These are phyloP conservation scores for Candolleomyces efflorescens DNA, from an alignment of 768 basidiomycete species.

Conservation along the genomic window DNA sequence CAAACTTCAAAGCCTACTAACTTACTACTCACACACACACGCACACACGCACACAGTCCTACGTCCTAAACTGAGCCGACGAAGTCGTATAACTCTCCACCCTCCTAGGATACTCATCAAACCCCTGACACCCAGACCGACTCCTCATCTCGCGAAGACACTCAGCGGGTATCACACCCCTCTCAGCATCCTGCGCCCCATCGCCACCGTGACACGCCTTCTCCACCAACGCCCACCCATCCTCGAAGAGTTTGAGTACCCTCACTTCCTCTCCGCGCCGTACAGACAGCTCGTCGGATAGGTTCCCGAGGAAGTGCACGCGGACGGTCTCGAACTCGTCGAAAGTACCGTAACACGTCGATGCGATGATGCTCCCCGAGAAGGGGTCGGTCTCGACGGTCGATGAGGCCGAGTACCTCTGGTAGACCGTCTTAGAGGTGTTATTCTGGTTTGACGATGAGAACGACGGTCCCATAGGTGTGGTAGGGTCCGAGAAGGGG, in stretches of 20 bases:
- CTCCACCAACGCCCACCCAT: constrained; percentile 68
- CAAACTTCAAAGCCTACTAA: too few species aligned
- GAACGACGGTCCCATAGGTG: not conserved
- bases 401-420: not conserved
- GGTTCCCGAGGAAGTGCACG: constrained; percentile 52
- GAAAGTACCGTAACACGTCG: constrained; percentile 21
- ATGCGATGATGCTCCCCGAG: constrained; percentile 5
- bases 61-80: not conserved
- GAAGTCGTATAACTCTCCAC: not conserved
- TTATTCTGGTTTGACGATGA: not conserved
- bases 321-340: constrained; percentile 44
- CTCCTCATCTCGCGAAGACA: constrained; percentile 45
- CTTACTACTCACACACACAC: too few species aligned
- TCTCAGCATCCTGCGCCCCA: constrained; percentile 8
- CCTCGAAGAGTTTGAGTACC: constrained; percentile 54
- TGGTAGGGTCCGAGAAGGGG: constrained; percentile 1
- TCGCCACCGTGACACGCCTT: constrained; percentile 25
- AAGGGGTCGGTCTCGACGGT: constrained; percentile 19
- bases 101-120: not conserved
- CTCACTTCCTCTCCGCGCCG: constrained; percentile 46
- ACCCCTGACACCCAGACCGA: not conserved
- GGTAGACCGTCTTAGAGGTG: not conserved
- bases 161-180: constrained; percentile 63
- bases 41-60: too few species aligned
- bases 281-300: constrained; percentile 60